Base-by-base conservation (phyloP, 2,329 filamentous ascomycete genomes). In the Cadophora malorum region DNA sequence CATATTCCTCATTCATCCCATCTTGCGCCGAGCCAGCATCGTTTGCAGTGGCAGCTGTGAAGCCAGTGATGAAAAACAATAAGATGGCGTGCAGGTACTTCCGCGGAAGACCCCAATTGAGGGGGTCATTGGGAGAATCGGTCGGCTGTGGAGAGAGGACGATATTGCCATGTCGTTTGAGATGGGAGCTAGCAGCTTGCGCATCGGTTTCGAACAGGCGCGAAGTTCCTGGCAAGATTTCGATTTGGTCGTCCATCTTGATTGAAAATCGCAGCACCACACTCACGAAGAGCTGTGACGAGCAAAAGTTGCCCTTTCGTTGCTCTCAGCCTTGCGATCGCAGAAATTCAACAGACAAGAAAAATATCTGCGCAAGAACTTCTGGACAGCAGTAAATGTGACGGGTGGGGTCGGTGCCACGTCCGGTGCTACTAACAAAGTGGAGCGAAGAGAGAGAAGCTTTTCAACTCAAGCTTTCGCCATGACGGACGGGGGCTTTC, bases 31-130 rank as follows among this genome's bases (percentile, higher is more conserved):
- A 82, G 7, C 85, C 84, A 2, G 84, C 84, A 72, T 85, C 82
- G 66, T 87, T 88, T 12, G 85, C 83, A 0, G 83, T 86, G 3
- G 85, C 85, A 0, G 85, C 85, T 0, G 85, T 87, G 61, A 88
- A 63, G 49, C 66, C 85, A 3, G 85, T 84, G 59, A 86, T 82
- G 72, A 84, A 85, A 64, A 84, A 82, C 35, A 86, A 82, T 5
- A 88, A 77, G 6, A 80, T 76, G 6, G 83, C 83, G 75, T 85
- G 83, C 82, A 83, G 86, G 45, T 80, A 79, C 74, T 84, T 84
- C 71, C 83, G 81, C 62, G 77, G 71, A 62, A 77, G 71, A 49
- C 80, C 79, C 84, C 84, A 86, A 72, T 84, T 84, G 67, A 86
- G 77, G 23, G 84, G 84, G 72, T 86, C 84, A 69, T 86, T 82